Percentiles rank a stretch among this genome's conserved stretches.
These are phyloP conservation scores for Diutina mesorugosa DNA, from an alignment of 1,139 yeast genomes.

Conservation along the genomic window DNA sequence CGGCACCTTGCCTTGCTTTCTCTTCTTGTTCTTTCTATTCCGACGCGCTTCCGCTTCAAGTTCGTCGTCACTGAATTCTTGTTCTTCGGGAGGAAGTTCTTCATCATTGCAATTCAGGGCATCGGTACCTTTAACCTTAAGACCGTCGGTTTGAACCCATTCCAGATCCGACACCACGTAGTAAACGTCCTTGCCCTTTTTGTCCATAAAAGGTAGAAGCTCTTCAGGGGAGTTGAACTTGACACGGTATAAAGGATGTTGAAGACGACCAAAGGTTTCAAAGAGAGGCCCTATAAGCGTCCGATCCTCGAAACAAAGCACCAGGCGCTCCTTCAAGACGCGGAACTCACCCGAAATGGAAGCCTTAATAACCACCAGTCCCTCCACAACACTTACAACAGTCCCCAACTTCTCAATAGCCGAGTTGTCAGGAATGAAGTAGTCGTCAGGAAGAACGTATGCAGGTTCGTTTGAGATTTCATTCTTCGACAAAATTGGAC, in stretches of 20 bases:
- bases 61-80: constrained; percentile 92
- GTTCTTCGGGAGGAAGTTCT: constrained; percentile 85
- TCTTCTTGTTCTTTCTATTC: constrained; percentile 39
- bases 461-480: constrained; percentile 63
- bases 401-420: constrained; percentile 66
- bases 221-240: constrained; percentile 48
- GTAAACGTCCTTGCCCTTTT: constrained; percentile 47
- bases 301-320: constrained; percentile 66
- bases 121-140: constrained; percentile 78
- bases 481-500: constrained; percentile 67
- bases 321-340: constrained; percentile 69
- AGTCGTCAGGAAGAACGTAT: constrained; percentile 58
- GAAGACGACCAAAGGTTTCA: constrained; percentile 86
- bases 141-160: constrained; percentile 63
- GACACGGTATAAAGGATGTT: constrained; percentile 72
- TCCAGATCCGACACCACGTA: constrained; percentile 76
- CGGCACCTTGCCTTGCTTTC: constrained; percentile 1
- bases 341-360: constrained; percentile 75
- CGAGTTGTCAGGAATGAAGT: constrained; percentile 40
- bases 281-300: constrained; percentile 68
- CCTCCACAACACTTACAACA: constrained; percentile 60
- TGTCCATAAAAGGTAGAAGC: constrained; percentile 27
- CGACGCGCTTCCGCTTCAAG: constrained; percentile 53
- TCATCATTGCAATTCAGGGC: constrained; percentile 94
- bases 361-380: constrained; percentile 62